A percentile compares a stretch with the other conserved stretches of the same genome.
Evolutionary conservation across 140 eudicot species (phyloP).

Genomic region (Artemisia princeps): DNA sequence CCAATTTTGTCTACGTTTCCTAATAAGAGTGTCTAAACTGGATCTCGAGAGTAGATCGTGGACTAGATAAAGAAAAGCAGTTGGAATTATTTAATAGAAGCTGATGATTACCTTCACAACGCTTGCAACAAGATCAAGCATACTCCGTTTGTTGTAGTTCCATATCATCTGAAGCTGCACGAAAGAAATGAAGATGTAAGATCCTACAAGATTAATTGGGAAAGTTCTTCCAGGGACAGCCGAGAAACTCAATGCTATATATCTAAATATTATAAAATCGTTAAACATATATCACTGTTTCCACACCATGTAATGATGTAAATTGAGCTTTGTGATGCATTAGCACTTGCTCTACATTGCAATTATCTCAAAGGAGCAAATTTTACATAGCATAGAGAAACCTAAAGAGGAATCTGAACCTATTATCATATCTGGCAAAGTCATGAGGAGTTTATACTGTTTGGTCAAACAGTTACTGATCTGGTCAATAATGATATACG

Average conservation of each 20-base stretch:
- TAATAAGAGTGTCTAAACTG: not conserved
- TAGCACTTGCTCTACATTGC: not conserved
- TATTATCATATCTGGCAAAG: conserved; percentile 4
- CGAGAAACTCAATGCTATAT: conserved; percentile 2
- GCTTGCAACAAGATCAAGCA: conserved; percentile 85
- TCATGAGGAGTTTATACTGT: conserved; percentile 14
- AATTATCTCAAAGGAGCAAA: not conserved
- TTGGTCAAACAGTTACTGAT: conserved; percentile 14
- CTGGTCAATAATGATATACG: not conserved
- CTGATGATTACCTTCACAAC: conserved; percentile 55
- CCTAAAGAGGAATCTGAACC: conserved; percentile 6
- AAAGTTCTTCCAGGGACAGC: not conserved
- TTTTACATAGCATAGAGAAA: not conserved
- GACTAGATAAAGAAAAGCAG: not conserved
- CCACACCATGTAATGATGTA: not conserved
- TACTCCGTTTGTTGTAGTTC: conserved; percentile 69
- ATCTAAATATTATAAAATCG: not conserved
- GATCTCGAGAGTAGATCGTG: not conserved
- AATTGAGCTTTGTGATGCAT: not conserved
- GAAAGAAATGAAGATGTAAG: conserved; percentile 5
- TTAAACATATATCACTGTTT: conserved; percentile 4
- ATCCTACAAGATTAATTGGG: not conserved
- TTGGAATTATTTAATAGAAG: conserved; percentile 10
- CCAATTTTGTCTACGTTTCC: not conserved
- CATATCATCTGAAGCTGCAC: conserved; percentile 71